Base-by-base conservation (phyloP, 306 rosid genomes). In the Prunus armeniaca region DNA sequence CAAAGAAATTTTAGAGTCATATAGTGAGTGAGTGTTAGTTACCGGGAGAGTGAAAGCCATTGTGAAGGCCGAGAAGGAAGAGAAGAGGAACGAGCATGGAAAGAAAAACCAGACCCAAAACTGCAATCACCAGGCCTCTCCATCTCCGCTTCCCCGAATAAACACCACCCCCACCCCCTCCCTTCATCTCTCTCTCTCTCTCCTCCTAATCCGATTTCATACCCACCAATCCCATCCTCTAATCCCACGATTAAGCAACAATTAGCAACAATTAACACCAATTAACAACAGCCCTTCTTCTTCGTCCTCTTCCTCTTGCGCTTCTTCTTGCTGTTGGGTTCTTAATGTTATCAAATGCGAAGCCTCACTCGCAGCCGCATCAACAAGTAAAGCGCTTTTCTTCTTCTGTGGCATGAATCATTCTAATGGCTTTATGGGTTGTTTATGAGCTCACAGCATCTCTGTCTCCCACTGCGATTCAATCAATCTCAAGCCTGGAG, bases 41-140 rank as follows among this genome's bases (percentile, higher is more conserved):
- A 90, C 96, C 96, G 2, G 98, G 49, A 83, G 93, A 79, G 82
- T 90, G 96, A 80, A 95, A 92, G 77, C 97, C 93, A 80, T 90
- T 92, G 83, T 95, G 96, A 46, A 92, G 89, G 47, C 98, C 98
- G 75, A 95, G 97, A 84, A 95, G 76, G 76, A 95, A 95, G 75
- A 86, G 91, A 75, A 95, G 97, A 51, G 98, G 98, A 38, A 95
- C 98, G 61, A 95, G 97, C 97, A 92, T 90, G 65, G 98, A 95
- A 66, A 95, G 97, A 62, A 95, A 61, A 75, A 95, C 97, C 47
- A 95, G 93, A 62, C 92, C 96, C 50, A 92, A 86, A 5, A 95
- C 98, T 72, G 91, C 98, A 76, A 95, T 85, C 45, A 87, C 97
- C 60, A 92, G 79, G 19, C 97, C 96, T 72, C 81, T 81, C 98